A percentile compares a stretch with the other conserved stretches of the same genome.
phyloP scores from a whole-genome alignment of 2,329 filamentous ascomycete genomes.

The Sphaerulina populicola region DNA sequence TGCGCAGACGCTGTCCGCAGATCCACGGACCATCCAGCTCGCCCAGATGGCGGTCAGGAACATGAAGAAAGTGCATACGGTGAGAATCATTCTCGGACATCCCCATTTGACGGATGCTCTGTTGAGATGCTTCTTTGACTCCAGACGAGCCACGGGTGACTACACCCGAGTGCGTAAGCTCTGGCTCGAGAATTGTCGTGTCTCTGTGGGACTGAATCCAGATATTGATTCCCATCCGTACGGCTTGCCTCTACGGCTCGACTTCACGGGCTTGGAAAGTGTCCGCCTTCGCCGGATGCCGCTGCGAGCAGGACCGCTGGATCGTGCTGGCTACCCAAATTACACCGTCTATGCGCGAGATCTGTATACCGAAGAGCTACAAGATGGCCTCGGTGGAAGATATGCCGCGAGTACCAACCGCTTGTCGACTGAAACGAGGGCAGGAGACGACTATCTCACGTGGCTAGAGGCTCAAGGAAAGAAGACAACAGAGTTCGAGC shows the following conservation, averaged over 20 bases:
- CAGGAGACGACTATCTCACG: conserved; percentile 12
- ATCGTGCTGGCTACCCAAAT: background rate
- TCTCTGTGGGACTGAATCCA: conserved; percentile 26
- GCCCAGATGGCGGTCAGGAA: conserved; percentile 34
- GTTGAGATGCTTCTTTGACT: conserved; percentile 36
- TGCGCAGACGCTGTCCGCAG: conserved; percentile 34
- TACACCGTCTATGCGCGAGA: background rate
- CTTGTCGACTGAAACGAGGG: conserved; percentile 8
- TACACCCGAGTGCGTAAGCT: conserved; percentile 33
- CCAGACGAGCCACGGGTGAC: conserved; percentile 20
- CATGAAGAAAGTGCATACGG: conserved; percentile 38
- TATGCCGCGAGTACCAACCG: conserved; percentile 21
- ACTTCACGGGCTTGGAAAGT: conserved; percentile 34
- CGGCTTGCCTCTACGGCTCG: conserved; percentile 19
- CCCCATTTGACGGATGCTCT: conserved; percentile 36
- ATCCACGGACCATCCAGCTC: conserved; percentile 36
- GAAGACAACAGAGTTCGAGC: background rate
- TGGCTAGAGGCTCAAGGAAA: conserved; percentile 8
- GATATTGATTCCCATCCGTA: conserved; percentile 14
- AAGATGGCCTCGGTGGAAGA: conserved; percentile 24
- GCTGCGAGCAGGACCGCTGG: conserved; percentile 15
- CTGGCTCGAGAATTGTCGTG: conserved; percentile 41
- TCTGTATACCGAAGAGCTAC: background rate
- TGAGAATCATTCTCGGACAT: conserved; percentile 41
- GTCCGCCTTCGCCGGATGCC: conserved; percentile 37